Evolutionary conservation across 139 green algal genomes (phyloP), one percentile per base, ranked within the genome.

Genomic region (Chlamydomonas eustigma): DNA sequence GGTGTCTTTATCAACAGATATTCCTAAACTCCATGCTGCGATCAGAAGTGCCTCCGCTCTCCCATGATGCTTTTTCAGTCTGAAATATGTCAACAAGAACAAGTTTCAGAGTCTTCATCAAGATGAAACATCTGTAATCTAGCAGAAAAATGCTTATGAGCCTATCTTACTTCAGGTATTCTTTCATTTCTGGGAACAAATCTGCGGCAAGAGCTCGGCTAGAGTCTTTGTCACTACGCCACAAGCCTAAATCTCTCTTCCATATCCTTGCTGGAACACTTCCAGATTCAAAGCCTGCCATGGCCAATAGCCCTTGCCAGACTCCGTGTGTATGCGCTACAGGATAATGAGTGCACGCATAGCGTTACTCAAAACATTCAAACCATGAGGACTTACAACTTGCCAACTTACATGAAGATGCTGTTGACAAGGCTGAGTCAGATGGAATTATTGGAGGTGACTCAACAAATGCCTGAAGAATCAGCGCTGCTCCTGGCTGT

Each of bases 11-110:
- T 50, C 32, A 33, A 64, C 69, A 12, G 25, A 28, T 4, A 64
- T 37, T 36, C 69, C 69, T 18, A 76, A 25, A 4, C 30, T 39
- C 69, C 69, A 76, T 32, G 69, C 69, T 4, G 69, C 69, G 37
- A 76, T 76, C 6, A 76, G 69, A 22, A 76, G 30, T 5, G 69
- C 69, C 69, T 76, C 69, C 24, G 69, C 69, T 4, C 69, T 18
- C 22, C 69, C 69, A n/a, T 76, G 69, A 36, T 76, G 37, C 37
- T 76, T 76, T 39, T 76, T 76, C 22, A 64, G 36, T 28, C 66
- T 73, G 66, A 63, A 8, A 70, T 6, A 28, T 37, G 28, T 8
- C 30, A 70, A 37, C n/a, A 35, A 18, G 44, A 58, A 58, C 44
- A 58, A 12, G 18, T 58, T 58, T 58, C 44, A 58, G 12, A 58